A percentile compares a stretch with the other conserved stretches of the same genome.
Evolutionary conservation across 2,329 filamentous ascomycete genomes (phyloP).

Genomic region (Chaetomium sp.): DNA sequence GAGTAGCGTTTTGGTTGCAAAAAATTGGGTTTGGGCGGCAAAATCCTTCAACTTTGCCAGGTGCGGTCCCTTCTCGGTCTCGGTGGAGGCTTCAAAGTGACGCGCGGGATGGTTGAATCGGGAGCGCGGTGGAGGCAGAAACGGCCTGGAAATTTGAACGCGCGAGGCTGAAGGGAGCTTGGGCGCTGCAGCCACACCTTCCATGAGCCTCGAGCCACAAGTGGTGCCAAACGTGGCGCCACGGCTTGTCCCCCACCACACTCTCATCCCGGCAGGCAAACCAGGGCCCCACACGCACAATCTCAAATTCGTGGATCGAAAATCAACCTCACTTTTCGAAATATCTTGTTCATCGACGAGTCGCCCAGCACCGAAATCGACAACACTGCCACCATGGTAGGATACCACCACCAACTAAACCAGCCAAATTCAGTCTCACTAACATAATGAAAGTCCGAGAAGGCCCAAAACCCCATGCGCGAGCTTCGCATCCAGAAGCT

Average conservation of each 20-base stretch:
- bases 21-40: conserved; percentile 37
- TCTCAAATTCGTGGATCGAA: conserved; percentile 17
- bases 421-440: conserved; percentile 14
- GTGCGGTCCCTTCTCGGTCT: conserved; percentile 31
- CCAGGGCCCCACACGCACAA: conserved; percentile 22
- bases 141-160: conserved; percentile 34
- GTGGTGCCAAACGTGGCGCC: neutral
- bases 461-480: conserved; percentile 97
- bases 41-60: conserved; percentile 33
- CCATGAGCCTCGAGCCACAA: conserved; percentile 1
- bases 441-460: conserved; percentile 55
- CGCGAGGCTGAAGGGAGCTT: conserved; percentile 33
- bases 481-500: conserved; percentile 99
- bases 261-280: conserved; percentile 8
- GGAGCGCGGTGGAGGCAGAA: conserved; percentile 21
- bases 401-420: conserved; percentile 5
- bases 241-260: conserved; percentile 23
- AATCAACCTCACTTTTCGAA: conserved; percentile 19
- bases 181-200: conserved; percentile 9
- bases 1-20: conserved; percentile 39
- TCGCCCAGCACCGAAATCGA: conserved; percentile 21
- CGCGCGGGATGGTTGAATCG: conserved; percentile 31
- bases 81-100: conserved; percentile 38
- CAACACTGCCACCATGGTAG: conserved; percentile 35
- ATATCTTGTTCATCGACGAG: conserved; percentile 14